Evolutionary conservation across 2,329 filamentous ascomycete species (phyloP), one percentile per base, ranked within the genome.

Genomic region (Colletotrichum tofieldiae): DNA sequence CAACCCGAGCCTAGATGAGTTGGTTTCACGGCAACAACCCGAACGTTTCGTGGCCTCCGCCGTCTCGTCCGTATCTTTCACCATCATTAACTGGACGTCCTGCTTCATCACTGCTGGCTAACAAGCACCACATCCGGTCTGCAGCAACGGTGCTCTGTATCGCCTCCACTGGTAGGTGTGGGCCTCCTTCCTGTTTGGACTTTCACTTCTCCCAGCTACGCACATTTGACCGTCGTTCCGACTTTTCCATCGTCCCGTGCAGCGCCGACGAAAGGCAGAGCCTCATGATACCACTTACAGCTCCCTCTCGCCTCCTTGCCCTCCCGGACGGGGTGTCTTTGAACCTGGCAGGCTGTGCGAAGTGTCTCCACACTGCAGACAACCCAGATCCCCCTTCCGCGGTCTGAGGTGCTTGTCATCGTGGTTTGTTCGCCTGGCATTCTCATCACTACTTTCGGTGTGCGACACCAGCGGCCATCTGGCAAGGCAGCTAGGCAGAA

Each of bases 401-500:
- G 35, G 32, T 5, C 20, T 14, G 20, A 2, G 1, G 14, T 45
- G 23, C 56, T 59, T 18, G 8, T 16, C 39, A 23, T 2, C 23
- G 23, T 14, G 14, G 43, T 14, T 23, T 14, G 23, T 20, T 39
- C 39, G 7, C 41, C 41, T 29, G 23, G 9, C 29, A 18, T 23
- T 37, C 12, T 5, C 59, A 41, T 41, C n/a, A 6, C 14, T 29
- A 62, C 43, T 26, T 62, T 62, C 8, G n/a, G 59, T 37, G 43
- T 62, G 43, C 29, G n/a, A 7, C 9, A 49, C 43, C 26, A 18
- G 43, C 14, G 29, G 29, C 59, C 32, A 62, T 12, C 14, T 20
- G 59, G 32, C 37, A 54, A 64, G 49, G 61, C 61, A 43, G 29
- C 61, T 23, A 43, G 37, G 47, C 61, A 64, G 47, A 39, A 32